Percentiles rank a stretch among this genome's conserved stretches.
phyloP scores from a whole-genome alignment of 106 monocot species.

The Dioscorea dumetorum region DNA sequence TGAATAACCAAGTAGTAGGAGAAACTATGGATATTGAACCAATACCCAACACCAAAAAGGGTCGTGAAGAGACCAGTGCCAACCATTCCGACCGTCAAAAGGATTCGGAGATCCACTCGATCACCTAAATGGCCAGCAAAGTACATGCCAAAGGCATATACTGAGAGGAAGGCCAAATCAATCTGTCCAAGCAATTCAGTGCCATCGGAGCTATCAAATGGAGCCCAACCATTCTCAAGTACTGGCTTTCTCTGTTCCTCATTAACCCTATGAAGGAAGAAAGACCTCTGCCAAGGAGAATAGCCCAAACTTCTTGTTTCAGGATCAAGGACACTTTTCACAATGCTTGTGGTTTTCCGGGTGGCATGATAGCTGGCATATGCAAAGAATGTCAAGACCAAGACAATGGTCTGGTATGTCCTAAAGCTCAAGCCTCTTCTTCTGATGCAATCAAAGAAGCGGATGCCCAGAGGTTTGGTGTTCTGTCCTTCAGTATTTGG shows the following conservation, averaged over 20 bases:
- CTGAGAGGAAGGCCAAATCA: slow-evolving; percentile 77
- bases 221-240: slow-evolving; percentile 63
- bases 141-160: slow-evolving; percentile 89
- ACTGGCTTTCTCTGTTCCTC: slow-evolving; percentile 3
- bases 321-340: slow-evolving; percentile 75
- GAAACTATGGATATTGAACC: slow-evolving; percentile 81
- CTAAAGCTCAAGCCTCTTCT: slow-evolving; percentile 33
- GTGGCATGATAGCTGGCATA: slow-evolving; percentile 86
- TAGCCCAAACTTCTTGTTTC: slow-evolving; percentile 22
- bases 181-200: slow-evolving; percentile 77
- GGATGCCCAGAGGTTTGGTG: slow-evolving; percentile 47
- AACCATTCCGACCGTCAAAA: slow-evolving; percentile 73
- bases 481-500: background rate
- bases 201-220: slow-evolving; percentile 54
- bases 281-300: slow-evolving; percentile 16
- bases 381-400: slow-evolving; percentile 64
- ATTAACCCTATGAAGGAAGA: slow-evolving; percentile 12
- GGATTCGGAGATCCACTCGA: slow-evolving; percentile 61
- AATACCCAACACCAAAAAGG: slow-evolving; percentile 77
- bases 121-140: slow-evolving; percentile 89
- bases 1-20: slow-evolving; percentile 67
- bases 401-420: slow-evolving; percentile 60
- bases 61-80: slow-evolving; percentile 81
- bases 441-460: slow-evolving; percentile 31
- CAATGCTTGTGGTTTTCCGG: slow-evolving; percentile 82